phyloP scores from a whole-genome alignment of 768 basidiomycete species.

The Boletus rufocinnamomeus region DNA sequence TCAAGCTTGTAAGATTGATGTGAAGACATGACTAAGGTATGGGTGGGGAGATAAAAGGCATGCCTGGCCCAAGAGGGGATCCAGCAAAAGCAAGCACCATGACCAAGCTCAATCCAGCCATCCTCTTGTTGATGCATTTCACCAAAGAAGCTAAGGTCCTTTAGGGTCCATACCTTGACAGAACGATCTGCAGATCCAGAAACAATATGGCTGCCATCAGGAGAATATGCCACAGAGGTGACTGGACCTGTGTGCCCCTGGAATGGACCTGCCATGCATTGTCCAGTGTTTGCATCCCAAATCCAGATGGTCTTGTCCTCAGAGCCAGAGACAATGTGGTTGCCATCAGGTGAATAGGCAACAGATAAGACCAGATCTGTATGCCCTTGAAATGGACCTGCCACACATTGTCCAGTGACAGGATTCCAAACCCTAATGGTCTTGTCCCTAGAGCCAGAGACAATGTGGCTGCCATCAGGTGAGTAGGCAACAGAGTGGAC shows the following conservation, averaged over 20 bases:
- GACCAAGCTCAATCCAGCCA: slow-evolving; percentile 21
- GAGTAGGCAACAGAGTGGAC: slow-evolving; percentile 27
- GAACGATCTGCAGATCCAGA: slow-evolving; percentile 20
- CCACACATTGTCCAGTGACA: slow-evolving; percentile 18
- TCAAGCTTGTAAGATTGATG: slow-evolving; percentile 15
- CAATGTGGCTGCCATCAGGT: slow-evolving; percentile 21
- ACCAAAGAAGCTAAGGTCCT: not conserved
- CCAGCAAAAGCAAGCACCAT: slow-evolving; percentile 17
- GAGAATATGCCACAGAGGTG: slow-evolving; percentile 16
- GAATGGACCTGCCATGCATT: slow-evolving; percentile 21
- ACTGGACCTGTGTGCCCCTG: slow-evolving; percentile 11
- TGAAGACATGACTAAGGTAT: slow-evolving; percentile 18
- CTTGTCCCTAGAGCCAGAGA: slow-evolving; percentile 29
- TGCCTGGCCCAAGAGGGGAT: slow-evolving; percentile 23
- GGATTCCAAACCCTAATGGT: slow-evolving; percentile 27
- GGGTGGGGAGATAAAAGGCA: slow-evolving; percentile 19
- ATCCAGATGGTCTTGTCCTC: slow-evolving; percentile 18
- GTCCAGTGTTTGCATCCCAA: slow-evolving; percentile 19
- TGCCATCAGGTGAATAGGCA: slow-evolving; percentile 24
- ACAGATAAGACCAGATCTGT: slow-evolving; percentile 11
- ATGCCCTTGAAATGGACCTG: slow-evolving; percentile 25
- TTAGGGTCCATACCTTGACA: slow-evolving; percentile 14
- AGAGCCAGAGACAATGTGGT: slow-evolving; percentile 20
- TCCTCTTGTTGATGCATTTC: slow-evolving; percentile 12
- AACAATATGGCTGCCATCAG: slow-evolving; percentile 17